These are phyloP conservation scores for Penicillium sumatraense DNA, from an alignment of 2,329 filamentous ascomycete genomes.

Conservation along the genomic window DNA sequence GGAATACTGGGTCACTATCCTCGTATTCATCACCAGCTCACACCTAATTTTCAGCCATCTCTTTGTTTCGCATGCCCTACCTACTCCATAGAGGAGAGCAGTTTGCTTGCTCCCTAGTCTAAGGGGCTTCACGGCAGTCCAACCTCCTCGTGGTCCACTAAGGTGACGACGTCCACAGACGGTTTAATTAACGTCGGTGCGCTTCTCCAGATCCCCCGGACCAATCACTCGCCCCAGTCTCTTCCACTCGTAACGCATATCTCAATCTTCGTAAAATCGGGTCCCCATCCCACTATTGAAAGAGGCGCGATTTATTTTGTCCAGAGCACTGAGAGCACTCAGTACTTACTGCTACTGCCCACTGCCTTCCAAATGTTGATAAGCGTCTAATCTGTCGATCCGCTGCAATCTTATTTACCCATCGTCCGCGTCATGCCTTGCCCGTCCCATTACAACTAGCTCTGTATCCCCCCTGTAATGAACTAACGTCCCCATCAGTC, in stretches of 20 bases:
- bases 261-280: neutral
- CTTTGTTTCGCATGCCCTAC: neutral
- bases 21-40: neutral
- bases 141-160: slow-evolving; percentile 7
- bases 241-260: neutral
- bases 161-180: slow-evolving; percentile 10
- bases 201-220: slow-evolving; percentile 9
- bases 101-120: too few species aligned
- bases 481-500: neutral
- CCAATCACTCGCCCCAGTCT: neutral
- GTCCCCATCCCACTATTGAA: neutral
- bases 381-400: slow-evolving; percentile 15
- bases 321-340: too few species aligned
- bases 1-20: too few species aligned
- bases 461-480: neutral
- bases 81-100: too few species aligned
- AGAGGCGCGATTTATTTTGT: neutral
- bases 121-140: neutral
- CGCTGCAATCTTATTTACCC: slow-evolving; percentile 21
- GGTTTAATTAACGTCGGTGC: slow-evolving; percentile 12
- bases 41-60: neutral
- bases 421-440: slow-evolving; percentile 21
- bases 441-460: neutral
- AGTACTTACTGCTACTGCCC: neutral
- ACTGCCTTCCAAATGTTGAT: slow-evolving; percentile 11